Conservation (phyloP, 352 stramenopile species). For the Globisporangium alternatum region DNA sequence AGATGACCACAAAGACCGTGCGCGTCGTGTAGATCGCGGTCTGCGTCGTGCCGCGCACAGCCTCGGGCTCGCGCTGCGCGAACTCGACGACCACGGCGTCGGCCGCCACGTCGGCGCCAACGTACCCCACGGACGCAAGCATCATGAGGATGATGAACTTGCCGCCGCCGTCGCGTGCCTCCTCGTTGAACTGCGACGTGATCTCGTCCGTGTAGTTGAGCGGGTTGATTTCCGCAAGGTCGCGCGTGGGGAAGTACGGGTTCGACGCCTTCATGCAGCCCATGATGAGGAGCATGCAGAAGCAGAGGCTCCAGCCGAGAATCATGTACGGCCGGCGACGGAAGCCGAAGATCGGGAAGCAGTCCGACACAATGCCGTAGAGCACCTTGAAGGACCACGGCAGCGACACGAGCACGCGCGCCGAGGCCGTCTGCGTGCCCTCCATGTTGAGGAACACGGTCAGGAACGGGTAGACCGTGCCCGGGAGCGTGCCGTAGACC, state of each 20-base stretch:
- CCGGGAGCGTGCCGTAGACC: too few relatives aligned
- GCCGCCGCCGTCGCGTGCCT: conserved; percentile 19
- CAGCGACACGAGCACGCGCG: conserved; percentile 26
- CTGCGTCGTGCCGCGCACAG: conserved; percentile 21
- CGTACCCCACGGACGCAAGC: conserved; percentile 28
- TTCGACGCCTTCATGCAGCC: too few relatives aligned
- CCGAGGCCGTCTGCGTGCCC: conserved; percentile 62
- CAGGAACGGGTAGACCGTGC: too few relatives aligned
- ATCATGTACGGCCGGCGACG: conserved; percentile 37
- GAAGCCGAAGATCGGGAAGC: conserved; percentile 28
- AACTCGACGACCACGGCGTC: conserved; percentile 26
- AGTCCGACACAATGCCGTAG: too few relatives aligned
- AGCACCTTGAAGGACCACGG: too few relatives aligned
- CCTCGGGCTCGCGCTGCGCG: conserved; percentile 24
- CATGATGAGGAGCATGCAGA: too few relatives aligned
- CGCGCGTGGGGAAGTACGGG: too few relatives aligned
- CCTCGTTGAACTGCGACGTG: conserved; percentile 17
- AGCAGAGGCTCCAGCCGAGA: conserved; percentile 15
- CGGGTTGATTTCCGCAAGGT: too few relatives aligned
- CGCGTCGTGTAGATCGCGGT: conserved; percentile 22
- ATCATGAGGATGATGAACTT: conserved; percentile 35
- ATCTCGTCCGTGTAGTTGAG: conserved; percentile 1
- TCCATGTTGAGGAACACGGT: conserved; percentile 50
- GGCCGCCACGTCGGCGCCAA: conserved; percentile 16
- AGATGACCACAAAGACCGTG: conserved; percentile 17